Evolutionary conservation across 768 basidiomycete genomes (phyloP), one percentile per base, ranked within the genome.

Genomic region (Hygrocybe coccinea): DNA sequence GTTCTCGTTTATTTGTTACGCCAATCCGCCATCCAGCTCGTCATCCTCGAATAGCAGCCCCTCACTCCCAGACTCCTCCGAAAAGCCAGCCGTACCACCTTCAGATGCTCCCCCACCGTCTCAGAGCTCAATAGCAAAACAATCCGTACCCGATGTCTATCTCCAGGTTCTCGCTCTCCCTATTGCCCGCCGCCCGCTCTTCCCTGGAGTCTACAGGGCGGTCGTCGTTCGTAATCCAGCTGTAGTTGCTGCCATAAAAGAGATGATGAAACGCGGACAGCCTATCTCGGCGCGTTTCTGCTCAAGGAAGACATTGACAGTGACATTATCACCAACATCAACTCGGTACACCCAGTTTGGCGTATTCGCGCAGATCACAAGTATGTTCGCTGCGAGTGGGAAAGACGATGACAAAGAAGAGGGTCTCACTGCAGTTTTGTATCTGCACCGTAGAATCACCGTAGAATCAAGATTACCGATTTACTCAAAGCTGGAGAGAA

Each of bases 201-300:
- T 97, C 74, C 95, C 95, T 4, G 93, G 94, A 33, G 97, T 97
- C 72, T 97, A 97, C 80, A 97, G 97, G 69, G 95, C 95, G 2
- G 95, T 98, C 49, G 93, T 97, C 55, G 81, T 99, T 50, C 83
- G 86, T 19, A 90, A 97, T 61, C 91, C 92, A 0, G 80, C 84
- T 0, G 95, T 99, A 33, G 93, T 97, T 36, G 83, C 86, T 7
- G 92, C 94, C 12, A 89, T 99, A 66, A 91, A 93, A 71, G 94
- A 97, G 67, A 91, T 95, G 84, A 91, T 95, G 82, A 87, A 88
- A 62, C 91, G 92, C 43, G 95, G 95, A 0, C 95, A 97, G 67
- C 94, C 0, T 98, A 99, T 70, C 82, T 99, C 56, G 95, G 95
- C 51, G 95, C 94, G 21, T 97, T 97, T 76, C 75, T 98, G 25